phyloP scores from a whole-genome alignment of 1,284 basidiomycete genomes.

The Fomitopsis betulina region DNA sequence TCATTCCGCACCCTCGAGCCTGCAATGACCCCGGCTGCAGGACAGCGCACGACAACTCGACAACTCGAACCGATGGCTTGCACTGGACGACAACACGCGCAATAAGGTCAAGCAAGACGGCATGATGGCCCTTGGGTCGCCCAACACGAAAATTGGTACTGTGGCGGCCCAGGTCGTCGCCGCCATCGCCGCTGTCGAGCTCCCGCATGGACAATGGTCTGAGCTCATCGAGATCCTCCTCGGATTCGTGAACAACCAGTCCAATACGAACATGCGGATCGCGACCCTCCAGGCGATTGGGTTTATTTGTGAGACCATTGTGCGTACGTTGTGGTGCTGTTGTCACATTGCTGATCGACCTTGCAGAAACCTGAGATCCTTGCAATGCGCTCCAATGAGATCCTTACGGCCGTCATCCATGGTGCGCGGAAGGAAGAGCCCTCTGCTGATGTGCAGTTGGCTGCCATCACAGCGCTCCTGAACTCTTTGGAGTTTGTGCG shows the following conservation, averaged over 20 bases:
- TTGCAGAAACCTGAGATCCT: conserved; percentile 87
- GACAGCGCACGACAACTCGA: conserved; percentile 77
- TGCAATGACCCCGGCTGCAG: conserved; percentile 37
- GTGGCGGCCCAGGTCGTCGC: conserved; percentile 93
- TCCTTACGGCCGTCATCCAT: conserved; percentile 97
- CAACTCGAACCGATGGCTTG: conserved; percentile 79
- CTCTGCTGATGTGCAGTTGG: conserved; percentile 91
- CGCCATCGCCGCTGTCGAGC: conserved; percentile 90
- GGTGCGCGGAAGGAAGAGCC: conserved; percentile 96
- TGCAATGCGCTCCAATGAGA: conserved; percentile 90
- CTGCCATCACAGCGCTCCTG: conserved; percentile 89
- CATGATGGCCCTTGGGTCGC: conserved; percentile 79
- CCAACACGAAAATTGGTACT: conserved; percentile 70
- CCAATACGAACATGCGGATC: conserved; percentile 79
- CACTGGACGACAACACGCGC: conserved; percentile 65
- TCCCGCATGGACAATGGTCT: conserved; percentile 85
- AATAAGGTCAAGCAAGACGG: conserved; percentile 87
- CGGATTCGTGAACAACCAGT: conserved; percentile 78
- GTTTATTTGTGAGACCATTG: conserved; percentile 95
- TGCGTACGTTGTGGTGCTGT: conserved; percentile 37
- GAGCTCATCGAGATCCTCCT: conserved; percentile 88
- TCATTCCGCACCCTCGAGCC: conserved; percentile 13
- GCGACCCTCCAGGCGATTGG: conserved; percentile 94
- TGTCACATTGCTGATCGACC: conserved; percentile 3
- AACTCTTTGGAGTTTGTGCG: conserved; percentile 98